These are phyloP conservation scores for Alternaria alternata DNA, from an alignment of 2,329 filamentous ascomycete species.

Conservation along the genomic window DNA sequence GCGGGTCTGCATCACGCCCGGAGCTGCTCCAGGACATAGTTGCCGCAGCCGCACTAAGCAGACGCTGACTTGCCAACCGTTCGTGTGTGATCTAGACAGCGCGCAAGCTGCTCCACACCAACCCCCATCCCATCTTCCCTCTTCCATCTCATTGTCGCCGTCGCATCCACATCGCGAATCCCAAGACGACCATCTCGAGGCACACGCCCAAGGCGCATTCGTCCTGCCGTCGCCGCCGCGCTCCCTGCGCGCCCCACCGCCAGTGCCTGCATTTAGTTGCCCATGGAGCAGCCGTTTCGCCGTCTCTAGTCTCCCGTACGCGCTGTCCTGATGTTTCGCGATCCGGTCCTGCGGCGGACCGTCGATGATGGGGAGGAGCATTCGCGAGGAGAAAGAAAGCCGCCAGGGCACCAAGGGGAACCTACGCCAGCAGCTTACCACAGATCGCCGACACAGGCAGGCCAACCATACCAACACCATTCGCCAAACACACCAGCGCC, in stretches of 20 bases:
- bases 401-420: constrained; percentile 46
- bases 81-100: constrained; percentile 30
- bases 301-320: constrained; percentile 10
- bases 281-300: constrained; percentile 22
- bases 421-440: constrained; percentile 46
- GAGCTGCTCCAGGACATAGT: constrained; percentile 28
- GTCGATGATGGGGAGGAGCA: constrained; percentile 41
- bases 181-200: constrained; percentile 22
- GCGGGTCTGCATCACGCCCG: constrained; percentile 27
- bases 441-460: constrained; percentile 49
- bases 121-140: constrained; percentile 18
- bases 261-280: constrained; percentile 15
- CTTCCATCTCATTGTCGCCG: constrained; percentile 15
- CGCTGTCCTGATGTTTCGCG: constrained; percentile 38
- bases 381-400: constrained; percentile 44
- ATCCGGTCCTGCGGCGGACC: constrained; percentile 39
- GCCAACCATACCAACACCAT: constrained; percentile 47
- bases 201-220: constrained; percentile 30
- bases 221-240: constrained; percentile 14
- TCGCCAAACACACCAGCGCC: constrained; percentile 46
- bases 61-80: constrained; percentile 34
- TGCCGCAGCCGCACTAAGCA: constrained; percentile 37
- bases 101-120: constrained; percentile 22
- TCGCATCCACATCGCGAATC: constrained; percentile 18
- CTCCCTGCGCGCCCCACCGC: constrained; percentile 11